Percentiles rank a stretch among this genome's conserved stretches.
Conservation (phyloP, 805 yeast species). For the Candida wancherniae region DNA sequence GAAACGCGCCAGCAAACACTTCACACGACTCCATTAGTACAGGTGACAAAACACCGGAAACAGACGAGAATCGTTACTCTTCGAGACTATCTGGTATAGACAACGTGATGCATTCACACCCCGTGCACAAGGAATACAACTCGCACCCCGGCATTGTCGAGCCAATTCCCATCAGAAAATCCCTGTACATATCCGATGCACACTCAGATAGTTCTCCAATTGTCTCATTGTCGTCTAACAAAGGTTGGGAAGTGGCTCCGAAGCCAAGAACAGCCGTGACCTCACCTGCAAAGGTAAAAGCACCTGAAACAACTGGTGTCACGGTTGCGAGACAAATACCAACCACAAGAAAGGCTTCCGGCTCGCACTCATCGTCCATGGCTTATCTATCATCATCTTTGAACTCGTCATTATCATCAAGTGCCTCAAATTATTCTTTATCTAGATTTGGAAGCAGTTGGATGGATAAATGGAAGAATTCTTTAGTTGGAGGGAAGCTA, state of each 20-base stretch:
- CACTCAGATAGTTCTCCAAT: slow-evolving; percentile 11
- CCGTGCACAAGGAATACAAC: too few species aligned
- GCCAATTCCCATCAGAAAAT: slow-evolving; percentile 13
- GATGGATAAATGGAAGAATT: slow-evolving; percentile 41
- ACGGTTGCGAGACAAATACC: slow-evolving; percentile 19
- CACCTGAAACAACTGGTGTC: slow-evolving; percentile 16
- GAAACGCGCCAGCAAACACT: too few species aligned
- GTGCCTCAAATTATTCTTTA: slow-evolving; percentile 35
- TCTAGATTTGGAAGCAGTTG: slow-evolving; percentile 40
- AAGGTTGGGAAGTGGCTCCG: slow-evolving; percentile 47
- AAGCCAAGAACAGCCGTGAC: slow-evolving; percentile 30
- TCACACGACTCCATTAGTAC: too few species aligned
- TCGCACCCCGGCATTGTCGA: slow-evolving; percentile 1
- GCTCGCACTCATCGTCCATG: slow-evolving; percentile 35
- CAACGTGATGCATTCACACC: too few species aligned
- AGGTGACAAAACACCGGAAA: too few species aligned
- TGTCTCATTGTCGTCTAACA: slow-evolving; percentile 24
- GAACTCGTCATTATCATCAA: slow-evolving; percentile 33
- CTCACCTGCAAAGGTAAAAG: slow-evolving; percentile 13
- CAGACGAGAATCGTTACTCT: too few species aligned
- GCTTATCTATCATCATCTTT: slow-evolving; percentile 40
- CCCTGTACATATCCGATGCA: slow-evolving; percentile 2
- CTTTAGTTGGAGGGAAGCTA: slow-evolving; percentile 18
- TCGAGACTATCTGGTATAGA: too few species aligned
- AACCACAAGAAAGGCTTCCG: slow-evolving; percentile 19